A percentile compares a stretch with the other conserved stretches of the same genome.
Conservation (phyloP, 371 early-diverging fungal genomes). For the Sporodiniella umbellata region DNA sequence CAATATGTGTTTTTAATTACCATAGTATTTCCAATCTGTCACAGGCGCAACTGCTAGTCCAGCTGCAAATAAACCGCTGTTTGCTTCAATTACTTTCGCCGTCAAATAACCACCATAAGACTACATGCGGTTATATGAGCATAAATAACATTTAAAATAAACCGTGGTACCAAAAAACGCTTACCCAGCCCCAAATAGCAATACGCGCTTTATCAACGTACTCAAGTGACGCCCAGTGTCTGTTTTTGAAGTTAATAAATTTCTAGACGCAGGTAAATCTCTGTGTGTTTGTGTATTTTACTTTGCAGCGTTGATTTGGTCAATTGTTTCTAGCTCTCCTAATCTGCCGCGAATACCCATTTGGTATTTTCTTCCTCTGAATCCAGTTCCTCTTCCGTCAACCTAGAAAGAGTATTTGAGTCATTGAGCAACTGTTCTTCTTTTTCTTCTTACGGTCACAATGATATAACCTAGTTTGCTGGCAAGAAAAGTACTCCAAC, state of each 20-base stretch:
- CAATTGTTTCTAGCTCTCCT: slow-evolving; percentile 79
- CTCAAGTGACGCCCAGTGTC: slow-evolving; percentile 55
- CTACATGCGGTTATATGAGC: too few relatives aligned
- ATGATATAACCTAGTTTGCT: slow-evolving; percentile 60
- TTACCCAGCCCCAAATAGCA: slow-evolving; percentile 96
- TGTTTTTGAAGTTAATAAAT: neutral
- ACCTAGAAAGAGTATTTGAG: slow-evolving; percentile 26
- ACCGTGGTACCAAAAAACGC: too few relatives aligned
- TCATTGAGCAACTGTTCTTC: neutral
- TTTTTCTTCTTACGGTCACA: slow-evolving; percentile 35
- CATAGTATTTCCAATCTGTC: slow-evolving; percentile 84
- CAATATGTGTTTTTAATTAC: slow-evolving; percentile 15
- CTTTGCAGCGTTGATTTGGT: slow-evolving; percentile 83
- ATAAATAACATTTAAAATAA: too few relatives aligned
- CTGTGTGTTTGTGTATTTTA: slow-evolving; percentile 7
- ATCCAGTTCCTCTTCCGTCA: slow-evolving; percentile 89
- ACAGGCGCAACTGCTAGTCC: slow-evolving; percentile 96
- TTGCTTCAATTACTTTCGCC: slow-evolving; percentile 78
- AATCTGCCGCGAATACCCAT: slow-evolving; percentile 68
- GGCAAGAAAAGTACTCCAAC: slow-evolving; percentile 69
- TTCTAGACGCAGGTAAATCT: too few relatives aligned
- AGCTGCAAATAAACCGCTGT: slow-evolving; percentile 72
- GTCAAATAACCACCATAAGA: slow-evolving; percentile 93
- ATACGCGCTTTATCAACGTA: slow-evolving; percentile 79
- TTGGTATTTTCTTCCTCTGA: slow-evolving; percentile 79